Evolutionary conservation across 2,329 filamentous ascomycete species (phyloP), one percentile per base, ranked within the genome.

Genomic region (Pseudocercospora fuligena): DNA sequence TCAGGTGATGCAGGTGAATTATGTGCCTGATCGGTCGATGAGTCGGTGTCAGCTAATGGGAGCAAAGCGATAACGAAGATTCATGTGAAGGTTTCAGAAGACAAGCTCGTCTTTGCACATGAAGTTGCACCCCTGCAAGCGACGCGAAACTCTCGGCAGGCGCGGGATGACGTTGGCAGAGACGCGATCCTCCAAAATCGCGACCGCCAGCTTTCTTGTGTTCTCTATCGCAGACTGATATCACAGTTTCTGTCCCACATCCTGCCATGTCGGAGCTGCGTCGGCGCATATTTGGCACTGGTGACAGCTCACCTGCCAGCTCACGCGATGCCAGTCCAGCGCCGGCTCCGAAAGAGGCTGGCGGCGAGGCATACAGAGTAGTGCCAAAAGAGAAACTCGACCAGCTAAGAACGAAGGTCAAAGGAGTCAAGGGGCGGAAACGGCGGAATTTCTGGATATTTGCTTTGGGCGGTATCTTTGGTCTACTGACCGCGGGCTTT

Each of bases 391-490:
- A 83, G 65, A 83, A 84, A 71, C 79, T 86, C 47, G 75, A 82
- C 61, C 79, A 81, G 68, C 76, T 82, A 66, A 75, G 61, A 23
- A 71, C 75, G 51, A 71, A 74, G 8, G 73, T 73, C 43, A 74
- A 76, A 63, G 77, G 84, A 21, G 47, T 64, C 21, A 65, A 65
- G 72, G 79, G 72, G 25, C 80, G 75, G 63, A 96, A 94, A 81
- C 88, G 92, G 72, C 88, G 90, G 69, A 92, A 88, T 79, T 89
- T 90, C 2, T 88, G 96, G 75, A 91, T 97, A 29, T 98, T 99
- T 79, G 82, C 90, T 9, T 84, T 99, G 21, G 95, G 95, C 33
- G 92, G 93, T 47, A 75, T 99, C n/a, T 94, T 95, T 73, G 95
- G 95, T 12, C 86, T 99, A 64, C 82, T 97, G n/a, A 85, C 90